Conservation (phyloP, 306 rosid species). For the Castanospermum australe region DNA sequence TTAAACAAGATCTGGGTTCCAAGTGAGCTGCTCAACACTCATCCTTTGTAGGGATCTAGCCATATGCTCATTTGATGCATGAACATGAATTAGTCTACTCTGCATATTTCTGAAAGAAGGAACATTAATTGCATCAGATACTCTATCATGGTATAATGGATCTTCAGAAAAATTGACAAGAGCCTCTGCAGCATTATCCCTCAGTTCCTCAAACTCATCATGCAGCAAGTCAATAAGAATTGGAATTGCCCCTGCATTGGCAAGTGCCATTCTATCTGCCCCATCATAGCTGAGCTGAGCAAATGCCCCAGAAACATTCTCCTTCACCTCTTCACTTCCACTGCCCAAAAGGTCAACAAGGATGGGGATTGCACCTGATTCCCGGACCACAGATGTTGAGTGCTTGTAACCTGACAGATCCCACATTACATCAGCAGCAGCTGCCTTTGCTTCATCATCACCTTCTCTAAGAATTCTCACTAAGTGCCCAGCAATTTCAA, state of each 20-base stretch:
- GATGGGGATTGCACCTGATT: conserved; percentile 44
- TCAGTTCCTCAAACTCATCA: conserved; percentile 37
- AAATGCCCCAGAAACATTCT: conserved; percentile 43
- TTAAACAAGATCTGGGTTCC: conserved; percentile 30
- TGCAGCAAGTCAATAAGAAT: conserved; percentile 44
- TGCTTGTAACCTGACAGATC: conserved; percentile 40
- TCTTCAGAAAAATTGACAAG: conserved; percentile 44
- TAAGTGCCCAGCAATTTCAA: conserved; percentile 38
- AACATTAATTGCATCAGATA: conserved; percentile 37
- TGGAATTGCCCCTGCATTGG: conserved; percentile 42
- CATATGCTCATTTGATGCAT: conserved; percentile 32
- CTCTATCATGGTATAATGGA: conserved; percentile 30
- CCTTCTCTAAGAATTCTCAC: conserved; percentile 47
- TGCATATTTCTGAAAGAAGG: conserved; percentile 47
- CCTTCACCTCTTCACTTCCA: conserved; percentile 30
- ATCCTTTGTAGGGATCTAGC: conserved; percentile 36
- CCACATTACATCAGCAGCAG: conserved; percentile 53
- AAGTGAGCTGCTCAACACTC: conserved; percentile 35
- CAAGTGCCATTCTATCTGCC: conserved; percentile 44
- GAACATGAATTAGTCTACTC: conserved; percentile 25
- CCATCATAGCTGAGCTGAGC: conserved; percentile 42
- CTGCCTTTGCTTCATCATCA: conserved; percentile 43
- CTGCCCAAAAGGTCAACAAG: conserved; percentile 45
- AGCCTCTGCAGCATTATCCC: conserved; percentile 52
- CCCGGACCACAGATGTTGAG: conserved; percentile 14